Conservation (phyloP, 2,329 filamentous ascomycete genomes). For the Xylariaceae sp. region DNA sequence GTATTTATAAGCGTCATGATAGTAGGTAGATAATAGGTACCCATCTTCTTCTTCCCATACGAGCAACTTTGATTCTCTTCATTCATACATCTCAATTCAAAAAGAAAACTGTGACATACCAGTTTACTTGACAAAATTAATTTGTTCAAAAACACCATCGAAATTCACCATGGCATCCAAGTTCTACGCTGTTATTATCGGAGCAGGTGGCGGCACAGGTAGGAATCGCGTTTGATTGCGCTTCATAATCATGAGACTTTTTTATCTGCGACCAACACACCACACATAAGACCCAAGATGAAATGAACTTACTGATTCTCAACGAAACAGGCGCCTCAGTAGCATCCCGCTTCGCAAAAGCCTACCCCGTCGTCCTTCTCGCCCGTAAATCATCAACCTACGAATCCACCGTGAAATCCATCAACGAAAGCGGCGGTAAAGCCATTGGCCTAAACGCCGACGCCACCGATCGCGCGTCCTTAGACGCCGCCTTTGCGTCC, state of each 20-base stretch:
- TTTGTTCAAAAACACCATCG: neutral
- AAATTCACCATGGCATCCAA: constrained; percentile 15
- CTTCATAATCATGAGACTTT: neutral
- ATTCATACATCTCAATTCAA: no score
- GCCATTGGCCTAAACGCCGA: constrained; percentile 67
- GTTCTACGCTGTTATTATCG: constrained; percentile 18
- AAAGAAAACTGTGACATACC: neutral
- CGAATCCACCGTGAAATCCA: constrained; percentile 58
- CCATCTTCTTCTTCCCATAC: no score
- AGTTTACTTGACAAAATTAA: neutral
- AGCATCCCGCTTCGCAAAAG: constrained; percentile 53
- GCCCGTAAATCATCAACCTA: constrained; percentile 62
- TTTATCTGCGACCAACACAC: neutral
- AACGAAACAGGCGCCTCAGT: constrained; percentile 38
- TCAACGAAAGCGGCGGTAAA: constrained; percentile 59
- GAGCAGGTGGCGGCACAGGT: constrained; percentile 18
- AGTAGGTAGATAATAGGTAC: no score
- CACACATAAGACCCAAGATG: neutral
- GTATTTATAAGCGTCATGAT: no score
- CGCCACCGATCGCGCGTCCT: constrained; percentile 40
- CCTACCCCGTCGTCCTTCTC: constrained; percentile 68
- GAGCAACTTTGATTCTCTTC: no score
- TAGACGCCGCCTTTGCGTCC: constrained; percentile 51
- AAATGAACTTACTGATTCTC: neutral
- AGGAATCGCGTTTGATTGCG: neutral